These are phyloP conservation scores for Fusarium cyanostomum DNA, from an alignment of 2,329 filamentous ascomycete species.

Conservation along the genomic window DNA sequence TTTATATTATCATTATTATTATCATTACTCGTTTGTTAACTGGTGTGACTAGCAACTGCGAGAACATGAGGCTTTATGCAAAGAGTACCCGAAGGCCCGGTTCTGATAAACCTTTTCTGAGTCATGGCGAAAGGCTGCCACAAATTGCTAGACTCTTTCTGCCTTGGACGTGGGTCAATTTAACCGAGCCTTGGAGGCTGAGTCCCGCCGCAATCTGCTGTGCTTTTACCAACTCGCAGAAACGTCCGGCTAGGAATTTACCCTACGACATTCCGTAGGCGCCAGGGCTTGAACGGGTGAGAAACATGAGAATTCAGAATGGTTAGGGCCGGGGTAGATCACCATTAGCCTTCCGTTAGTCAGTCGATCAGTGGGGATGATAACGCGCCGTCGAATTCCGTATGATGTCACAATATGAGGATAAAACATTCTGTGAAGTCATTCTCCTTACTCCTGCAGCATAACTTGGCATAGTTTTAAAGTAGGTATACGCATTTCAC, in stretches of 20 bases:
- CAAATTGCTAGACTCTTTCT: slow-evolving; percentile 8
- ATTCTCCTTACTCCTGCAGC: too few species aligned
- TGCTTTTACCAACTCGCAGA: not conserved
- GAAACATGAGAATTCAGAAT: not conserved
- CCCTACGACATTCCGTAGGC: not conserved
- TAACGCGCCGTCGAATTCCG: not conserved
- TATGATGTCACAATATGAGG: not conserved
- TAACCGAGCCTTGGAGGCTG: not conserved
- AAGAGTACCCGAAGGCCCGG: slow-evolving; percentile 1
- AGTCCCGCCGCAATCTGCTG: not conserved
- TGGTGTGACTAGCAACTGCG: too few species aligned
- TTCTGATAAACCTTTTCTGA: not conserved
- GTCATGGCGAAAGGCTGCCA: not conserved
- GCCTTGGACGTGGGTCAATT: too few species aligned
- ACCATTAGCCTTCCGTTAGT: not conserved
- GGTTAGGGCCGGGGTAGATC: not conserved
- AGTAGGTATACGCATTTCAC: too few species aligned
- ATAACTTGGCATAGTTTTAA: too few species aligned
- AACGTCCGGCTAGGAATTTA: not conserved
- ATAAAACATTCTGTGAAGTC: not conserved
- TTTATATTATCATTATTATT: too few species aligned
- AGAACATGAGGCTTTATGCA: too few species aligned
- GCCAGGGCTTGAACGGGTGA: too few species aligned
- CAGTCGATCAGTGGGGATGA: not conserved
- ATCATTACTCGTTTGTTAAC: too few species aligned